These are phyloP conservation scores for Biscutella laevigata DNA, from an alignment of 441 rosid genomes.

Conservation along the genomic window DNA sequence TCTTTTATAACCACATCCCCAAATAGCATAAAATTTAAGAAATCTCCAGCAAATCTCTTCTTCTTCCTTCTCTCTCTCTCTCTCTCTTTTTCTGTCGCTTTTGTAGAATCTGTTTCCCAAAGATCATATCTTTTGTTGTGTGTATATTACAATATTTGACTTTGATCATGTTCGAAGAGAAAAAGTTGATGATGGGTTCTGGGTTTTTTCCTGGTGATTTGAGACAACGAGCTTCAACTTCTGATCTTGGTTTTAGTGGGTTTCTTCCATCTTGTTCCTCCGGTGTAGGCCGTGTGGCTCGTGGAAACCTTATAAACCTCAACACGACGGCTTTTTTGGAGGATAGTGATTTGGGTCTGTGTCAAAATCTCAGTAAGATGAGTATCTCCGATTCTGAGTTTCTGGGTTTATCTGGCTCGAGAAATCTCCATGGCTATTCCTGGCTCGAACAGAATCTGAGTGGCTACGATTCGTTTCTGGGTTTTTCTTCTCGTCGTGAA, in stretches of 20 bases:
- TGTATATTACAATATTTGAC: background rate
- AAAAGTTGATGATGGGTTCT: background rate
- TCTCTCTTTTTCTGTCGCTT: no score
- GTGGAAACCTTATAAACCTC: no score
- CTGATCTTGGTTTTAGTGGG: background rate
- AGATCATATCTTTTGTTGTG: no score
- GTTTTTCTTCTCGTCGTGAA: slow-evolving; percentile 21
- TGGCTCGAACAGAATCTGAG: slow-evolving; percentile 6
- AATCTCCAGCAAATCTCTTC: no score
- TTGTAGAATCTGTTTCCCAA: no score
- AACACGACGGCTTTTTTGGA: background rate
- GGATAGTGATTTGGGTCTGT: slow-evolving; percentile 34
- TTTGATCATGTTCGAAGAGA: background rate
- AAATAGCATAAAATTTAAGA: no score
- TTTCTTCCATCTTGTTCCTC: no score
- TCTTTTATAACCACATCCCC: no score
- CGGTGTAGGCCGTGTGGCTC: no score
- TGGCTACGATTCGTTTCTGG: slow-evolving; percentile 19
- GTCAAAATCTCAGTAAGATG: slow-evolving; percentile 31
- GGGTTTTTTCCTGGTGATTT: background rate
- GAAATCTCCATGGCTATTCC: slow-evolving; percentile 24
- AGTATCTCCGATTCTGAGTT: slow-evolving; percentile 32
- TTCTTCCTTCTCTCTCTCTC: no score
- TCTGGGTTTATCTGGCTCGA: slow-evolving; percentile 21
- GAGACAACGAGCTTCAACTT: background rate